Evolutionary conservation across 2,329 filamentous ascomycete genomes (phyloP), one percentile per base, ranked within the genome.

Genomic region (Dactylonectria estremocensis): DNA sequence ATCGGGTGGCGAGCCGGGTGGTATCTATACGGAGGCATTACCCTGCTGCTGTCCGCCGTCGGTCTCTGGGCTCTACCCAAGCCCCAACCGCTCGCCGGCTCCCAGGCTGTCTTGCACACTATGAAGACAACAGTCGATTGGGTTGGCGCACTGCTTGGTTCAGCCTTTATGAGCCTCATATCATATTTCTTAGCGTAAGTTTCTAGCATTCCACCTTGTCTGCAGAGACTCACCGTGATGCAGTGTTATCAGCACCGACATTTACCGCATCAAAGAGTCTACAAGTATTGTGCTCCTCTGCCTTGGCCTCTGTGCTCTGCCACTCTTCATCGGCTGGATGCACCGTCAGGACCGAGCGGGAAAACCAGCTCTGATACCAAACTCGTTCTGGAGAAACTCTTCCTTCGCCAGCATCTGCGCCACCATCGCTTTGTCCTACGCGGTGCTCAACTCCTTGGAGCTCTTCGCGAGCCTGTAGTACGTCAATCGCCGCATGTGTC

Each of bases 321-420:
- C 83, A 0, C 75, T 77, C 0, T 91, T 91, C 66, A 81, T 86
- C 1, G 74, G 84, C 20, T 91, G 89, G 89, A 85, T 89, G 64
- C 78, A 81, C 2, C 79, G 81, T 2, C 89, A 88, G 59, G 85
- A 85, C 31, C 82, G 77, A 7, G 75, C 78, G 1, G 79, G 80
- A 2, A 81, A 82, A 7, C 86, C 89, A 14, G 88, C 88, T 0
- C 74, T 91, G 3, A 89, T 91, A 5, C 89, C 89, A 0, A 91
- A 91, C 69, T 84, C 82, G 0, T 77, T 91, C 0, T 91, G 89
- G 89, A 82, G 79, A 3, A 90, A 89, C 33, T 76, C 78, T 0
- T 79, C 85, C 2, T 91, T 91, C 69, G 86, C 87, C 0, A 82
- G 81, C 1, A 83, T 89, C 8, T 91, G 89, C 66, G 72, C 87